Base-by-base conservation (phyloP, 2,329 filamentous ascomycete genomes). In the Cytospora mali region DNA sequence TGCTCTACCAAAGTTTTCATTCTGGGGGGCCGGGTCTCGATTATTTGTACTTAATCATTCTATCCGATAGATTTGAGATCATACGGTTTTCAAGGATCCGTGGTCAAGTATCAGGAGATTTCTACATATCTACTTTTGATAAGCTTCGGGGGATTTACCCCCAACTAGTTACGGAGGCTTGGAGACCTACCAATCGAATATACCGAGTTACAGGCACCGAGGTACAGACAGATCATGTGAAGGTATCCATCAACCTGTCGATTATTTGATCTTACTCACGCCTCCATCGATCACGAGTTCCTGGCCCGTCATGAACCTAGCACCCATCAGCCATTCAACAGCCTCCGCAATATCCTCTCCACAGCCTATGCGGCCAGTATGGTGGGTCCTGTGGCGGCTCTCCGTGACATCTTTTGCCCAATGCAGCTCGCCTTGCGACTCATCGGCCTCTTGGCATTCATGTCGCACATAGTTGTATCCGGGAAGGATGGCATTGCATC, bases 381-480 rank as follows among this genome's bases (percentile, higher is more conserved):
- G 74, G 68, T 81, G 79, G 48, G 77, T 72, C 6, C 74, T 69
- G 21, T 78, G 71, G 62, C 81, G 77, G 66, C 76, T 75, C 54
- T 76, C 74, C 33, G 71, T 72, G 39, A 68, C 64, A 11, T 64
- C 62, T n/a, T 68, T 62, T 2, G 73, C 75, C 76, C 76, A 81
- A 75, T 75, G 80, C 55, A 69, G 69, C 52, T 67, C 68, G 14
- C 76, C 76, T 21, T 73, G 74, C 9, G 21, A 33, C 65, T 80
- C 75, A 63, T 81, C 78, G 7, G 75, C 79, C 42, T 75, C 72
- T 62, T 73, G 76, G 66, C 76, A 75, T 72, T 81, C 79, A 66
- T 81, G 79, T n/a, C 73, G 72, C 10, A 75, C 78, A 69, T 79
- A 79, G 70, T 80, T 77, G 55, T 78, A 71, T 2, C 79, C 79